A percentile compares a stretch with the other conserved stretches of the same genome.
These are phyloP conservation scores for Amauroascus verrucosus DNA, from an alignment of 2,329 filamentous ascomycete genomes.

Conservation along the genomic window DNA sequence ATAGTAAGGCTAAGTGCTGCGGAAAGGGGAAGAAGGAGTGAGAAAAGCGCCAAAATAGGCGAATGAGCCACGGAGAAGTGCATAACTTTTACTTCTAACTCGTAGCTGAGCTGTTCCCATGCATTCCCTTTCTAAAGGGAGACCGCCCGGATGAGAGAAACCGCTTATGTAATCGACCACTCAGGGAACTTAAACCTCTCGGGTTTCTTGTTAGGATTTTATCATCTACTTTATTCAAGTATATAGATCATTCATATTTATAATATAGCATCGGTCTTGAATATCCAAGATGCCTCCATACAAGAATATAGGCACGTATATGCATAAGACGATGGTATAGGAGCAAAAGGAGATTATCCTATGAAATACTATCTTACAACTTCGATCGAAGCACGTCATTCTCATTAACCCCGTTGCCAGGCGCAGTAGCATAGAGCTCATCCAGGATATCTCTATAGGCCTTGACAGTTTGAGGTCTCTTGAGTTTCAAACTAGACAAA, in stretches of 20 bases:
- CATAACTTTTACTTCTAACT: not conserved
- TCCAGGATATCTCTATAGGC: conserved; percentile 49
- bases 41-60: conserved; percentile 15
- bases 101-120: too few relatives aligned
- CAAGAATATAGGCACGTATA: conserved; percentile 11
- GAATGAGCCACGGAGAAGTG: not conserved
- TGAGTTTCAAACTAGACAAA: conserved; percentile 54
- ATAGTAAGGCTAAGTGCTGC: conserved; percentile 27
- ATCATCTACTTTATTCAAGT: too few relatives aligned
- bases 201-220: too few relatives aligned
- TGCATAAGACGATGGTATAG: conserved; percentile 10
- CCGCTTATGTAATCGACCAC: not conserved
- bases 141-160: too few relatives aligned
- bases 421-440: conserved; percentile 49
- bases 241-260: not conserved
- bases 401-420: conserved; percentile 27
- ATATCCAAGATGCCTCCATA: not conserved
- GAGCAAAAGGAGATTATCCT: not conserved
- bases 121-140: too few relatives aligned
- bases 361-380: conserved; percentile 22
- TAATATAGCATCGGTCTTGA: not conserved
- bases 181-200: too few relatives aligned
- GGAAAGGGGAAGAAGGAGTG: conserved; percentile 18
- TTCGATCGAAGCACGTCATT: conserved; percentile 32
- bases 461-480: conserved; percentile 58